These are phyloP conservation scores for Tilletia walkeri DNA, from an alignment of 1,284 basidiomycete genomes.

Conservation along the genomic window DNA sequence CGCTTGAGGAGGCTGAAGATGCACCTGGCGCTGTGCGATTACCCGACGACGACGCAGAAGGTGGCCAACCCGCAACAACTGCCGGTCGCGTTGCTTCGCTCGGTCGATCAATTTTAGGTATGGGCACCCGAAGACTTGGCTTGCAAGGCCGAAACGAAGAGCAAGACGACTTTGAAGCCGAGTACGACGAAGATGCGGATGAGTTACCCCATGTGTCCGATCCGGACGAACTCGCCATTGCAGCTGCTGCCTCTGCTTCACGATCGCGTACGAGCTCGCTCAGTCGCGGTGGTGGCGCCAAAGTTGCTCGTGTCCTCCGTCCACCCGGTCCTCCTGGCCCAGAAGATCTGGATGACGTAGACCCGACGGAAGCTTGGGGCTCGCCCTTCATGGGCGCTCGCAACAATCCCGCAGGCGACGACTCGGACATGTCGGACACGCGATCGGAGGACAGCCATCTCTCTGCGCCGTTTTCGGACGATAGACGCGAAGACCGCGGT, in stretches of 20 bases:
- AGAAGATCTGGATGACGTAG: background rate
- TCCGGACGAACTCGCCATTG: background rate
- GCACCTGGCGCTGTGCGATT: slow-evolving; percentile 26
- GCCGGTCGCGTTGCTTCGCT: background rate
- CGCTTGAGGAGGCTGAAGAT: slow-evolving; percentile 24
- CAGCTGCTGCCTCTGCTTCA: slow-evolving; percentile 4
- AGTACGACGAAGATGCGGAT: slow-evolving; percentile 24
- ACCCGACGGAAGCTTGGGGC: slow-evolving; percentile 1
- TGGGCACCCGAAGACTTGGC: background rate
- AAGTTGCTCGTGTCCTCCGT: background rate
- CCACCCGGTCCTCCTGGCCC: slow-evolving; percentile 2
- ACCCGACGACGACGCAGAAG: slow-evolving; percentile 20
- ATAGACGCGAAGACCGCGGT: background rate
- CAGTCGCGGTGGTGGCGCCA: background rate
- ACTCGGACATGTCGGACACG: background rate
- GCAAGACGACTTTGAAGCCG: background rate
- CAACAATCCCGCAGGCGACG: background rate
- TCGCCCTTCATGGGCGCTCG: no score
- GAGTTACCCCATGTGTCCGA: slow-evolving; percentile 25
- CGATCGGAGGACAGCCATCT: background rate
- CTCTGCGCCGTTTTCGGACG: slow-evolving; percentile 9
- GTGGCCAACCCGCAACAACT: background rate
- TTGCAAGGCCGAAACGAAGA: background rate
- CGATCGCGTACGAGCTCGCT: background rate
- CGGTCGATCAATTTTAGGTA: background rate